Conservation (phyloP, 441 rosid species). For the Mallotus repandus region DNA sequence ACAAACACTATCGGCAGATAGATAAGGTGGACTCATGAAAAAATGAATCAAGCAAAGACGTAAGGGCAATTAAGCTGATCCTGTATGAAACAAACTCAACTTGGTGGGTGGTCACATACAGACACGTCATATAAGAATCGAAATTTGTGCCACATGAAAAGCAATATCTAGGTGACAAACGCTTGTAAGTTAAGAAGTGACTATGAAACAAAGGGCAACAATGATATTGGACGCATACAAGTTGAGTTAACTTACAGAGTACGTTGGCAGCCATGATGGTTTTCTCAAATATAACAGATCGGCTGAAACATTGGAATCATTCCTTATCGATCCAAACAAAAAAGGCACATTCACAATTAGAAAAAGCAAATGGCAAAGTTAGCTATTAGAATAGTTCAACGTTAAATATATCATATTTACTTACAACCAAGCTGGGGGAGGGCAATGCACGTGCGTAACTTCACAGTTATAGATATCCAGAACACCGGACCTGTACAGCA, state of each 20-base stretch:
- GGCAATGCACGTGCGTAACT: constrained; percentile 95
- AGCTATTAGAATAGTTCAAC: constrained; percentile 1
- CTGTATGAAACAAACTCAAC: neutral
- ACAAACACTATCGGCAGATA: neutral
- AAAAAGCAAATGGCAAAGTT: constrained; percentile 7
- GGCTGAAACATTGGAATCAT: constrained; percentile 43
- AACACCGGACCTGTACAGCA: constrained; percentile 83
- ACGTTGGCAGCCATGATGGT: constrained; percentile 86
- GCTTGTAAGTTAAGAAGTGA: neutral
- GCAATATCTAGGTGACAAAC: neutral
- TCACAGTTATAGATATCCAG: constrained; percentile 54
- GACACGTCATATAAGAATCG: neutral
- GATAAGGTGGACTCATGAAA: neutral
- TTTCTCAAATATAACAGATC: constrained; percentile 55
- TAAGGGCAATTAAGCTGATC: neutral
- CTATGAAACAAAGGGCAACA: constrained; percentile 1
- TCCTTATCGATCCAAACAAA: constrained; percentile 41
- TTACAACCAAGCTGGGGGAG: constrained; percentile 98
- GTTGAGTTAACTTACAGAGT: constrained; percentile 58
- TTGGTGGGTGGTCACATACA: neutral
- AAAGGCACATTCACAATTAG: constrained; percentile 2
- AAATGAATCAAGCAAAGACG: neutral
- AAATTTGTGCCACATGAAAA: neutral
- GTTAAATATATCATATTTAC: constrained; percentile 33
- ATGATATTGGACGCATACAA: constrained; percentile 1